Base-by-base conservation (phyloP, 441 rosid species). In the Viola pubescens region DNA sequence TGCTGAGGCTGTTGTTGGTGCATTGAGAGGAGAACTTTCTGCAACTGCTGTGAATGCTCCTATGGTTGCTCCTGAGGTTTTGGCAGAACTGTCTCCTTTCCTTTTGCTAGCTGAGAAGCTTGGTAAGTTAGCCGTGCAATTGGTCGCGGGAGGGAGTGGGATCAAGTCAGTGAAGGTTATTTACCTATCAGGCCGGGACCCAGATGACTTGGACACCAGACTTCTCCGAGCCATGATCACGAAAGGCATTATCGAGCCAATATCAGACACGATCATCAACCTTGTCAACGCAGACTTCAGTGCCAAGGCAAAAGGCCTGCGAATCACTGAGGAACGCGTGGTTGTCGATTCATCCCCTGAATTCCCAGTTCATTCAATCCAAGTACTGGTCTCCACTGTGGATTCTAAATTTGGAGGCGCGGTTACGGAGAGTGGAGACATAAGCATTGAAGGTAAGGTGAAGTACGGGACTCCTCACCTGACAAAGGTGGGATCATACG, bases 11-110 rank as follows among this genome's bases (percentile, higher is more conserved):
- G 98, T 91, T 54, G 89, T 85, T 58, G 98, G 92, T 63, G 96
- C 98, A 63, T 73, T 91, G 70, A 74, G 81, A 54, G 96, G 98
- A 37, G 98, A 88, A 73, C 98, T 91, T 61, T 82, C 98, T 54
- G 88, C 96, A 6, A 91, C 98, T 52, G 98, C 98, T 3, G 98
- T 88, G 68, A 91, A 91, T 76, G 98, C 98, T 39, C 98, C 98
- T 4, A 88, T 88, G 98, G 95, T 91, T 61, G 81, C 98, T 62
- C 81, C 95, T 13, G 81, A 75, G 71, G 89, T 88, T 68, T 73
- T 88, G 49, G 67, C 87, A 0, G 91, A 86, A 75, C 61, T 91
- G 74, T 83, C 88, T 63, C 96, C 98, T 43, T 88, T 59, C 66
- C 88, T 88, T 59, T 68, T 73, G 54, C 79, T 91, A 14, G 84